phyloP scores from a whole-genome alignment of 75 land plant genomes.

The Cupressus sempervirens region DNA sequence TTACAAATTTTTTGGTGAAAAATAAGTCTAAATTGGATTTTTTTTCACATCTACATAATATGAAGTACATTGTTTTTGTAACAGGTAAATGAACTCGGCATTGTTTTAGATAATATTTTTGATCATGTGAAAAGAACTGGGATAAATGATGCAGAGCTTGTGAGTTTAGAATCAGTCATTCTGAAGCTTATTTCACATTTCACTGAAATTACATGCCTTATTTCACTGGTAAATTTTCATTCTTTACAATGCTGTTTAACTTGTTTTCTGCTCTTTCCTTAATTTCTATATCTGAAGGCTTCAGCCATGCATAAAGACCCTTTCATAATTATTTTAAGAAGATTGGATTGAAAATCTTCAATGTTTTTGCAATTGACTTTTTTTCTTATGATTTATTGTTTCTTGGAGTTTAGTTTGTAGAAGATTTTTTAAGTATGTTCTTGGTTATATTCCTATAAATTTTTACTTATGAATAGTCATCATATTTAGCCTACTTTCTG shows the following conservation, averaged over 20 bases:
- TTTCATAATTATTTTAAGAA: background rate
- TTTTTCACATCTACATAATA: background rate
- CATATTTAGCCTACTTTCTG: background rate
- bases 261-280: background rate
- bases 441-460: background rate
- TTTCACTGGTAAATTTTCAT: constrained; percentile 21
- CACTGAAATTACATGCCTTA: constrained; percentile 22
- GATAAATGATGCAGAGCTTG: constrained; percentile 23
- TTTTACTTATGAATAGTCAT: background rate
- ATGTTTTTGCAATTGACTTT: background rate
- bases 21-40: background rate
- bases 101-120: constrained; percentile 21
- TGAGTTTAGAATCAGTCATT: constrained; percentile 28
- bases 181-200: constrained; percentile 37
- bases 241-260: background rate
- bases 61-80: background rate
- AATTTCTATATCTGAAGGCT: background rate
- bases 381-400: background rate
- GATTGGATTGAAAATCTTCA: background rate
- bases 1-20: background rate
- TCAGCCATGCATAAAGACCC: background rate
- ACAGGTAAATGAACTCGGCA: constrained; percentile 30
- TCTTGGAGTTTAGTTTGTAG: background rate
- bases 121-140: constrained; percentile 21
- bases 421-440: no score